Evolutionary conservation across 2,329 filamentous ascomycete genomes (phyloP).

Genomic region (Alternaria alternata): DNA sequence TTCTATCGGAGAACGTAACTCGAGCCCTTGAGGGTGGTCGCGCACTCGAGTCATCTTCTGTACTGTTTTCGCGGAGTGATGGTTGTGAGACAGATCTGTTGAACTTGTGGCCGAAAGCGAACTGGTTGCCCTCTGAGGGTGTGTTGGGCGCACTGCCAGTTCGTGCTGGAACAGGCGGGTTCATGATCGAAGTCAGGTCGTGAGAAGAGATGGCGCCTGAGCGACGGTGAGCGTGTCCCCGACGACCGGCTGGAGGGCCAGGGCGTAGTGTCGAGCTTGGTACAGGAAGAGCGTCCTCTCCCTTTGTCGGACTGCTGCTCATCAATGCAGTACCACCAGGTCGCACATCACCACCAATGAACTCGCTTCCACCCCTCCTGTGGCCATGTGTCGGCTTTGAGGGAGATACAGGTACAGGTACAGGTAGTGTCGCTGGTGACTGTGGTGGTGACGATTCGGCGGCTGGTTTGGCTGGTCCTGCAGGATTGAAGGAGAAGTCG

Average conservation of each 20-base stretch:
- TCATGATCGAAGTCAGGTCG: conserved; percentile 76
- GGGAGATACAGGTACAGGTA: conserved; percentile 55
- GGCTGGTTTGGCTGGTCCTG: conserved; percentile 46
- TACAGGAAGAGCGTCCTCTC: conserved; percentile 65
- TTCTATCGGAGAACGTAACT: conserved; percentile 83
- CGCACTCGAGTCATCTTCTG: conserved; percentile 36
- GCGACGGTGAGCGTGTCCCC: conserved; percentile 81
- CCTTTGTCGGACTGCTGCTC: conserved; percentile 75
- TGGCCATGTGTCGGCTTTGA: conserved; percentile 67
- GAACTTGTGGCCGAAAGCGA: conserved; percentile 44
- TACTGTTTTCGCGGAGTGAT: conserved; percentile 37
- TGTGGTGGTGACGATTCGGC: conserved; percentile 47
- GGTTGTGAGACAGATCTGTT: conserved; percentile 53
- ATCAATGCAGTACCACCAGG: conserved; percentile 63
- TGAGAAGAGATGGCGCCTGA: conserved; percentile 84
- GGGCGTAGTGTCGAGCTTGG: conserved; percentile 60
- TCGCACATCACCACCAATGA: conserved; percentile 75
- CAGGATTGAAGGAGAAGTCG: conserved; percentile 60
- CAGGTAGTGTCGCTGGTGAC: conserved; percentile 49
- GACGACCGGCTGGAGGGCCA: conserved; percentile 62
- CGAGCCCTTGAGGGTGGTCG: conserved; percentile 64
- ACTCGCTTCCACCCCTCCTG: conserved; percentile 82
- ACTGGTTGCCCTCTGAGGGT: conserved; percentile 60
- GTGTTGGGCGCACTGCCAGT: conserved; percentile 72
- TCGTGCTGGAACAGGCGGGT: conserved; percentile 62